Conservation (phyloP, 345 rosid species). For the Eucalyptus melliodora region DNA sequence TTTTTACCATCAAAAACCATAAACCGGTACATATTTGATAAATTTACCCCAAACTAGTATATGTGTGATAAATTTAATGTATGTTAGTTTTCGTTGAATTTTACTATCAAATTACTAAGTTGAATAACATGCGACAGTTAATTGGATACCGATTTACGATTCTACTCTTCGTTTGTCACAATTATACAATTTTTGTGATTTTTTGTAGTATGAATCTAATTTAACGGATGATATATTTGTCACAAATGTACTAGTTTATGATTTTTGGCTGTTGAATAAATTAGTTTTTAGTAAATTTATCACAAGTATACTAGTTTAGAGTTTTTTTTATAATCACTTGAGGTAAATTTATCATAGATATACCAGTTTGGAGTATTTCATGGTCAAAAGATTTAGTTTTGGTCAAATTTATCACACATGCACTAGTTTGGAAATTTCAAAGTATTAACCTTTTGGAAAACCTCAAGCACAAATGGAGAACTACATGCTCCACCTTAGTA, state of each 20-base stretch:
- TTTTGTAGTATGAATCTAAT: too few species aligned
- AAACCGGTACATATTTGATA: fast-evolving
- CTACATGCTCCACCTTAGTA: not conserved
- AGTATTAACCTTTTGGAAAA: fast-evolving
- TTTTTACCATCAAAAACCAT: fast-evolving
- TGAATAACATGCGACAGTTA: fast-evolving
- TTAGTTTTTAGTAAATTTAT: too few species aligned
- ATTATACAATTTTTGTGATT: too few species aligned
- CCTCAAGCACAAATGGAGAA: not conserved
- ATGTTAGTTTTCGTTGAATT: fast-evolving
- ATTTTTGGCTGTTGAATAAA: too few species aligned
- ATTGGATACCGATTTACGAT: fast-evolving
- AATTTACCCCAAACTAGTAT: fast-evolving
- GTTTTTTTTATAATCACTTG: too few species aligned
- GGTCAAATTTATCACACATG: fast-evolving
- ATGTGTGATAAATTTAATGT: too few species aligned
- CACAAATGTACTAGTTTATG: fast-evolving
- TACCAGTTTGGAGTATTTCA: fast-evolving
- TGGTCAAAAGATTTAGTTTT: fast-evolving
- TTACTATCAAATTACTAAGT: too few species aligned
- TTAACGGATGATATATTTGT: fast-evolving
- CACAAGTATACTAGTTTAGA: fast-evolving
- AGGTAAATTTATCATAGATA: fast-evolving
- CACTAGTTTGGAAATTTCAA: fast-evolving
- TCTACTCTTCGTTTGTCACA: too few species aligned